Percentiles rank a stretch among this genome's conserved stretches.
phyloP scores from a whole-genome alignment of 495 filamentous ascomycete genomes.

The Podospora tetraspora region DNA sequence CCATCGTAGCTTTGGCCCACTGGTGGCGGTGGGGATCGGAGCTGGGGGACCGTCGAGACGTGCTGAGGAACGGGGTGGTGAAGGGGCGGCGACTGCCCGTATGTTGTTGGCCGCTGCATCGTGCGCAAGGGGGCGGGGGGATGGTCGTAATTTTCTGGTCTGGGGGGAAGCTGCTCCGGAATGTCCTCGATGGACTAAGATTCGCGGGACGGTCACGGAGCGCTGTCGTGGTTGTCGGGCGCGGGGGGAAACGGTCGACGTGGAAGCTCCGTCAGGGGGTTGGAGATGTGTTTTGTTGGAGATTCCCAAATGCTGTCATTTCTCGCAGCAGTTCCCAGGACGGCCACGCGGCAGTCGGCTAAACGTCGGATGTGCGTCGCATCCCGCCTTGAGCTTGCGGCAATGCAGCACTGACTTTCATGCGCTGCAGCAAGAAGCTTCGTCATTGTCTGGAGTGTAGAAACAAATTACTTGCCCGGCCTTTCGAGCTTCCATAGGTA shows the following conservation, averaged over 20 bases:
- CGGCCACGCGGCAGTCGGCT: conserved; percentile 14
- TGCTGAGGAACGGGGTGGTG: conserved; percentile 98
- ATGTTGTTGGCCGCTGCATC: conserved; percentile 75
- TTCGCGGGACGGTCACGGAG: not conserved
- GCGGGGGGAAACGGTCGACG: not conserved
- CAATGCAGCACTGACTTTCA: not conserved
- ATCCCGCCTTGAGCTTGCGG: not conserved
- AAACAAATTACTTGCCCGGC: not conserved
- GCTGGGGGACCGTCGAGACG: conserved; percentile 97
- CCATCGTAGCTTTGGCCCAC: conserved; percentile 61
- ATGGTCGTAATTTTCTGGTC: not conserved
- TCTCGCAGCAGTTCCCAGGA: conserved; percentile 13
- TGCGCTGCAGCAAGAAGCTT: not conserved
- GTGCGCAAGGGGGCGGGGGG: conserved; percentile 15
- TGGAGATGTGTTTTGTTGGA: conserved; percentile 39
- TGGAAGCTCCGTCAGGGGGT: conserved; percentile 12
- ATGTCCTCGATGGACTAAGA: not conserved
- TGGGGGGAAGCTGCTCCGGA: not conserved
- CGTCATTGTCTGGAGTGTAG: not conserved
- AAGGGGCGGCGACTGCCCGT: conserved; percentile 87
- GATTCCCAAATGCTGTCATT: conserved; percentile 25
- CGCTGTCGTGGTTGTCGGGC: not conserved
- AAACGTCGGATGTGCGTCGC: conserved; percentile 17
- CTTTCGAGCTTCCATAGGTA: not conserved
- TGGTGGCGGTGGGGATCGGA: conserved; percentile 91